Base-by-base conservation (phyloP, 768 basidiomycete genomes). In the Naganishia vaughanmartiniae region DNA sequence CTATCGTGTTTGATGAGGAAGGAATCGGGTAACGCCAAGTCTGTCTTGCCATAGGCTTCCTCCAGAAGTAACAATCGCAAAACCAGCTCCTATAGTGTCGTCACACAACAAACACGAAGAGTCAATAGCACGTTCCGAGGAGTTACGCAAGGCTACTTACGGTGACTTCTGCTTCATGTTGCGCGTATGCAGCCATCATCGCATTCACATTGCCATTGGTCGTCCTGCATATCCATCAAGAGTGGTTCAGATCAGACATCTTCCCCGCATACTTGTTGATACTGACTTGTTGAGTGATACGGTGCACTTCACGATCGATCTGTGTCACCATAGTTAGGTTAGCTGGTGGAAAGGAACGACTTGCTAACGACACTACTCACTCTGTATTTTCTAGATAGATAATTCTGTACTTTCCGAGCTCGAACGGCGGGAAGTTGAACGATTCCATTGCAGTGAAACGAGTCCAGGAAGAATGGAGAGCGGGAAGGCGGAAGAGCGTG, bases 231-330 rank as follows among this genome's bases (percentile, higher is more conserved):
- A 58, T 10, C 33, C 21, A 34, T 34, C 31, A 21, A 21, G 39
- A 39, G 4, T 19, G 6, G 15, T 1, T 26, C 39, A 63, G 34
- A 17, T 5, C 19, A 17, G 2, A 26, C n/a, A 26, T 63, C 24
- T 4, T 12, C 4, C 21, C 4, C 24, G 48, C 19, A n/a, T 9
- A 14, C n/a, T n/a, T 19, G 48, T 6, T 6, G 24, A 51, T 4
- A 28, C 33, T 45, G 3, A 63, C 60, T 14, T n/a, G 26, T 42
- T 26, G 30, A 63, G 60, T 12, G 24, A 26, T 21, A 63, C 42
- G 39, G 60, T 63, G 39, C 60, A 63, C 30, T 63, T 63, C 39
- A 63, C 60, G 15, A 63, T 63, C 19, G 60, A 63, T 30, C 60
- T 63, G 36, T 5, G 12, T 2, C 28, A 21, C 10, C 15, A 58